Evolutionary conservation across 306 rosid species (phyloP).

Genomic region (Corylus americana): DNA sequence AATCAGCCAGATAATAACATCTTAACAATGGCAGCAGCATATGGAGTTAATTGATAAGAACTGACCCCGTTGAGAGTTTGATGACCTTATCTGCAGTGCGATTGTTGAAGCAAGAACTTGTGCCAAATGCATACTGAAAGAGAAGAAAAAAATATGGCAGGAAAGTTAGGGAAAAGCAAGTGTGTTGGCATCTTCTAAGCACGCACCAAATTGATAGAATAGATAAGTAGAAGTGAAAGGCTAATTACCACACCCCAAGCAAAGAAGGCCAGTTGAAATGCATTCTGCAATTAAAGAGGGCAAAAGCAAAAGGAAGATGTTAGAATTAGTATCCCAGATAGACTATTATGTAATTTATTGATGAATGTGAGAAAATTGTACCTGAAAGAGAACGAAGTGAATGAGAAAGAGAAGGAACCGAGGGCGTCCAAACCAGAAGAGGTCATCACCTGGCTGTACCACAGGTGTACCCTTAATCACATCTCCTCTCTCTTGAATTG

Average conservation of each 20-base stretch:
- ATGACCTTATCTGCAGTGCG: conserved; percentile 41
- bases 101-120: conserved; percentile 51
- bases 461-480: conserved; percentile 75
- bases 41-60: neutral
- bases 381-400: conserved; percentile 83
- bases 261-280: conserved; percentile 78
- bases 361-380: conserved; percentile 4
- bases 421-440: conserved; percentile 81
- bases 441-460: conserved; percentile 71
- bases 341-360: neutral
- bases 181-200: no score
- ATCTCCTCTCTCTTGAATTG: conserved; percentile 64
- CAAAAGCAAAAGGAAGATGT: neutral
- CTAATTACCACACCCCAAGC: conserved; percentile 63
- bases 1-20: neutral
- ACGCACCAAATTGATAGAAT: neutral
- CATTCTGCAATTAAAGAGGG: conserved; percentile 49
- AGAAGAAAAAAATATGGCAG: conserved; percentile 1
- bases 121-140: conserved; percentile 39
- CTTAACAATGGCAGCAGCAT: neutral
- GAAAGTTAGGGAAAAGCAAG: conserved; percentile 10
- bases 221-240: conserved; percentile 28
- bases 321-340: neutral
- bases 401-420: conserved; percentile 57
- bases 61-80: conserved; percentile 64